phyloP scores from a whole-genome alignment of 2,329 filamentous ascomycete species.

The Colletotrichum sp. region DNA sequence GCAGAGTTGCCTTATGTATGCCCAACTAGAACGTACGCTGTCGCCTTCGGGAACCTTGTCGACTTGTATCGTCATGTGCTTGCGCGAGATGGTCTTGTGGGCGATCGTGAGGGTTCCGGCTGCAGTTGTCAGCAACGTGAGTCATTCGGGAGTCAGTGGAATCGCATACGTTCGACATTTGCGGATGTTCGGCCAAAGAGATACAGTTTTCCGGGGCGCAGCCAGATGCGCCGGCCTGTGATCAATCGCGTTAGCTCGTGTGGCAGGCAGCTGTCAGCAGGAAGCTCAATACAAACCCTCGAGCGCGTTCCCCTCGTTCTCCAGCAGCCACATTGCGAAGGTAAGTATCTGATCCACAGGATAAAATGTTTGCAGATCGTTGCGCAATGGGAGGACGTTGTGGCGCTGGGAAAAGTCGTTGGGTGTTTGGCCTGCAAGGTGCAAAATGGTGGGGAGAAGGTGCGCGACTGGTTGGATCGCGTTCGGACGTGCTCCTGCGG shows the following conservation, averaged over 20 bases:
- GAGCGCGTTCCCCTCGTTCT: constrained; percentile 60
- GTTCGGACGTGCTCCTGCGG: not conserved
- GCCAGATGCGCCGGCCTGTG: constrained; percentile 69
- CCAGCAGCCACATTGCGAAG: constrained; percentile 68
- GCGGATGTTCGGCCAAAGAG: constrained; percentile 81
- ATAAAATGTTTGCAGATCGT: not conserved
- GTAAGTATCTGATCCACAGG: not conserved
- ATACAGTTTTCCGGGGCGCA: constrained; percentile 84
- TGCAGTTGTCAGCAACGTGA: constrained; percentile 34
- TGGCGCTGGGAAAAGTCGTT: not conserved
- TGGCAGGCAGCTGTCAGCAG: not conserved
- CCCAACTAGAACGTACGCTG: constrained; percentile 54
- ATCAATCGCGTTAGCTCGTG: constrained; percentile 4
- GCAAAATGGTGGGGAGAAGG: constrained; percentile 5
- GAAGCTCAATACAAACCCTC: constrained; percentile 35
- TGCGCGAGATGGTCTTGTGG: constrained; percentile 84
- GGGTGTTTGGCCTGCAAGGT: not conserved
- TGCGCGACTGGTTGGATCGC: constrained; percentile 3
- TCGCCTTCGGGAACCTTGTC: constrained; percentile 68
- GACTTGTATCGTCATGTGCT: constrained; percentile 83
- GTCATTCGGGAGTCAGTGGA: not conserved
- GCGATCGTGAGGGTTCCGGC: constrained; percentile 73
- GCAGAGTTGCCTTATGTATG: not conserved
- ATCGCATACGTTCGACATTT: constrained; percentile 53
- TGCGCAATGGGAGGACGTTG: not conserved